Conservation (phyloP, 1,139 yeast species). For the Suhomyces choctaworum region DNA sequence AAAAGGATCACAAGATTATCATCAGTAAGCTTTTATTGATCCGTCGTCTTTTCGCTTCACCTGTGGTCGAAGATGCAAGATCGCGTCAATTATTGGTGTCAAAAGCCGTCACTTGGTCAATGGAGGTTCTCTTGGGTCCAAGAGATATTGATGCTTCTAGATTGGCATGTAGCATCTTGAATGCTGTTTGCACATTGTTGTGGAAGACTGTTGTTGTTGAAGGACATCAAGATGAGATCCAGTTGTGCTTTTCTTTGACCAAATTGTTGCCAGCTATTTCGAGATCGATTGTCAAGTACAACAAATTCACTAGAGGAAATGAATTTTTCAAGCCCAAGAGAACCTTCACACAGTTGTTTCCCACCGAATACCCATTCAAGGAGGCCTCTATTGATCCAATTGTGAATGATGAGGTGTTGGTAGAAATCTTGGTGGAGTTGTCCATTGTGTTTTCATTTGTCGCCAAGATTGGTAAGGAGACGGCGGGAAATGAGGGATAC, state of each 20-base stretch:
- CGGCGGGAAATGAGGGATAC: constrained; percentile 50
- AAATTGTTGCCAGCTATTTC: constrained; percentile 56
- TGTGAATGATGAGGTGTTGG: constrained; percentile 68
- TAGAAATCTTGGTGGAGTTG: constrained; percentile 72
- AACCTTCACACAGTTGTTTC: constrained; percentile 67
- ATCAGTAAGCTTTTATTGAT: constrained; percentile 60
- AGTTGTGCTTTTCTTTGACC: constrained; percentile 46
- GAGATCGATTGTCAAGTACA: constrained; percentile 51
- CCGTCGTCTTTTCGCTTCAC: constrained; percentile 55
- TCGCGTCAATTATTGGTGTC: constrained; percentile 49
- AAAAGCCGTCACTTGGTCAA: constrained; percentile 60
- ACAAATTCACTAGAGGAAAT: constrained; percentile 53
- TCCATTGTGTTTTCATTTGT: constrained; percentile 59
- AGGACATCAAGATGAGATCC: constrained; percentile 26
- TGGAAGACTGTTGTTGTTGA: constrained; percentile 34
- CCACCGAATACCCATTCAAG: constrained; percentile 63
- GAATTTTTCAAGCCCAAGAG: constrained; percentile 59
- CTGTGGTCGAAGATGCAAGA: constrained; percentile 37
- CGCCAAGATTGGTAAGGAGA: constrained; percentile 50
- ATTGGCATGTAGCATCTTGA: constrained; percentile 59
- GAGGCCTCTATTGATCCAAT: constrained; percentile 72
- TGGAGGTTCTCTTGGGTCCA: constrained; percentile 56
- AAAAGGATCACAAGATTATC: constrained; percentile 55
- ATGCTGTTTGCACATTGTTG: constrained; percentile 46
- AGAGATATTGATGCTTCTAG: constrained; percentile 60